Conservation (phyloP, 768 basidiomycete species). For the Podaxis sp. region DNA sequence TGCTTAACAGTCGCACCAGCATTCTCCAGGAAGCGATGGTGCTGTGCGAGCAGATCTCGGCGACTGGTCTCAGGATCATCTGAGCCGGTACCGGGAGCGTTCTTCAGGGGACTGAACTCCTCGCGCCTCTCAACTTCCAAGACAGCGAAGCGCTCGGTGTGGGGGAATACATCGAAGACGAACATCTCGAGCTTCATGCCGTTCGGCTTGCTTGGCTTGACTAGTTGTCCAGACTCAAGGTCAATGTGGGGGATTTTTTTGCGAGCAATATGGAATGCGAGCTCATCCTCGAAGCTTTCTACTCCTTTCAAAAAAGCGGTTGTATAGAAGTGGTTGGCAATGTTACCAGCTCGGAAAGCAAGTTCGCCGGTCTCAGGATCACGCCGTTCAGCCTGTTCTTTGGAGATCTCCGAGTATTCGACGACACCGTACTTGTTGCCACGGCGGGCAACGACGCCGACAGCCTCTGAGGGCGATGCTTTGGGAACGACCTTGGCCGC, state of each 20-base stretch:
- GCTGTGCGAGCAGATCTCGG: slow-evolving; percentile 85
- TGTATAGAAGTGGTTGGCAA: slow-evolving; percentile 98
- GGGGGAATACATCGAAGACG: slow-evolving; percentile 98
- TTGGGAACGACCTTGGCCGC: slow-evolving; percentile 98
- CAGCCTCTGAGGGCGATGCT: slow-evolving; percentile 79
- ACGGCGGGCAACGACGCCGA: slow-evolving; percentile 89
- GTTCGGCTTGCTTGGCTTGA: slow-evolving; percentile 90
- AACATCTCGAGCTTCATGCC: slow-evolving; percentile 99
- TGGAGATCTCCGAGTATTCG: slow-evolving; percentile 95
- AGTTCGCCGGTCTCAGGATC: slow-evolving; percentile 72
- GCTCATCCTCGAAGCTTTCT: slow-evolving; percentile 78
- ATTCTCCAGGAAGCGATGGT: slow-evolving; percentile 75
- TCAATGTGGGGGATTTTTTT: slow-evolving; percentile 94
- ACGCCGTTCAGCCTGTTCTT: slow-evolving; percentile 80
- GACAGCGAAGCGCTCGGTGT: slow-evolving; percentile 77
- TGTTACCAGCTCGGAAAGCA: slow-evolving; percentile 92
- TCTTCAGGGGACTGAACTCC: slow-evolving; percentile 97
- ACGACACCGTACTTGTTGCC: slow-evolving; percentile 89
- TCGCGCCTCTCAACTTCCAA: slow-evolving; percentile 85
- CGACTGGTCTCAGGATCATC: slow-evolving; percentile 92
- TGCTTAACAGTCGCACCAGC: slow-evolving; percentile 76
- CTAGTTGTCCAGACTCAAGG: slow-evolving; percentile 55
- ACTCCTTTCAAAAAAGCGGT: slow-evolving; percentile 77
- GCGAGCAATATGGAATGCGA: slow-evolving; percentile 96
- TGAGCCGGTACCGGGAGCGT: slow-evolving; percentile 87